These are phyloP conservation scores for Backusella tuberculispora DNA, from an alignment of 192 early-diverging fungal genomes.

Conservation along the genomic window DNA sequence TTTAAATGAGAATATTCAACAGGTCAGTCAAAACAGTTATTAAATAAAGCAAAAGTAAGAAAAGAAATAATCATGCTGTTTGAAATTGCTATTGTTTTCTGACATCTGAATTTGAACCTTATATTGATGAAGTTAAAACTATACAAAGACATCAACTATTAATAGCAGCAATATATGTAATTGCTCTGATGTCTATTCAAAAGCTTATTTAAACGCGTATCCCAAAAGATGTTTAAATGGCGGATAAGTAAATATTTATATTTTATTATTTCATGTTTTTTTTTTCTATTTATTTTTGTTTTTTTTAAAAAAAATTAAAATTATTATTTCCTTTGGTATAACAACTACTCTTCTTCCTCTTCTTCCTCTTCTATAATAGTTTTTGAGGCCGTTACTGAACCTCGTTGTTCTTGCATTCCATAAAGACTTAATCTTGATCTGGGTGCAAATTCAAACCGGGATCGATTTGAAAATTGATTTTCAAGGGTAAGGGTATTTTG, in stretches of 20 bases:
- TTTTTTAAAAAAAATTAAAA: not conserved
- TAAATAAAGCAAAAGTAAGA: too few relatives aligned
- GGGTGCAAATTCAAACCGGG: conserved; percentile 33
- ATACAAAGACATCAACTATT: too few relatives aligned
- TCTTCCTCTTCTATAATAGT: conserved; percentile 43
- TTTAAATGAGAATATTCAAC: too few relatives aligned
- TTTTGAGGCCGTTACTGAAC: conserved; percentile 19
- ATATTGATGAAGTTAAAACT: too few relatives aligned
- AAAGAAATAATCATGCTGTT: too few relatives aligned
- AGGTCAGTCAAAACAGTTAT: too few relatives aligned
- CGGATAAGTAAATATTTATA: not conserved
- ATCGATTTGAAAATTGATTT: conserved; percentile 19
- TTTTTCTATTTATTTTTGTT: conserved; percentile 11
- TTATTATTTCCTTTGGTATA: conserved; percentile 17
- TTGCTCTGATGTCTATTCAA: too few relatives aligned
- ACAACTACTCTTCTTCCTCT: conserved; percentile 39
- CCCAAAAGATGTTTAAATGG: not conserved
- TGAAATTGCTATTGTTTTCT: too few relatives aligned
- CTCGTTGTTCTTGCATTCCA: conserved; percentile 28
- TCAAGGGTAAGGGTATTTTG: not conserved
- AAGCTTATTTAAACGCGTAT: too few relatives aligned
- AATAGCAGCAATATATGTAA: too few relatives aligned
- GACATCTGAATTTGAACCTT: too few relatives aligned
- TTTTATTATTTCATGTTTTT: not conserved
- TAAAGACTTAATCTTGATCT: conserved; percentile 36